Percentiles rank a stretch among this genome's conserved stretches.
These are phyloP conservation scores for Aspergillus funiculosus DNA, from an alignment of 495 filamentous ascomycete species.

Conservation along the genomic window DNA sequence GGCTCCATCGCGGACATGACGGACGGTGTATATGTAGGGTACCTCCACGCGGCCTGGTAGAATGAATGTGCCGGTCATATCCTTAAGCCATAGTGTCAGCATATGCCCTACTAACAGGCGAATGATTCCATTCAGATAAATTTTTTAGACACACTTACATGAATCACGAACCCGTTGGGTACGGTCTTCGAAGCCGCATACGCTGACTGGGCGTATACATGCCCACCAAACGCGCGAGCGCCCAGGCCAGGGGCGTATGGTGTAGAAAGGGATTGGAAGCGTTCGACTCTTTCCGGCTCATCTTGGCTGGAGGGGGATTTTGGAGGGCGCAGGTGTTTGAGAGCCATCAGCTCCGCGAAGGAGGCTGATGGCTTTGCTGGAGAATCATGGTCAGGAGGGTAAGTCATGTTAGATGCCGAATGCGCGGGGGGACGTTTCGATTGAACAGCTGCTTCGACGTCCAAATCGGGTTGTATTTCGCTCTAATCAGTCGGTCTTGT, in stretches of 20 bases:
- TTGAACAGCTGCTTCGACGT: too few species aligned
- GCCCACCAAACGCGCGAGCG: slow-evolving; percentile 52
- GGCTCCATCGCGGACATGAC: slow-evolving; percentile 48
- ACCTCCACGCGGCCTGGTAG: slow-evolving; percentile 44
- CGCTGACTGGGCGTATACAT: slow-evolving; percentile 62
- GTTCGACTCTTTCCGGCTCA: slow-evolving; percentile 28
- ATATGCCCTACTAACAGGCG: not conserved
- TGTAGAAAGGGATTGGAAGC: slow-evolving; percentile 28
- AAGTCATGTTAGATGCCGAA: too few species aligned
- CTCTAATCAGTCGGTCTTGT: too few species aligned
- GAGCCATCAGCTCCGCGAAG: slow-evolving; percentile 33
- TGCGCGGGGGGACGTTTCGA: too few species aligned
- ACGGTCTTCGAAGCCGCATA: slow-evolving; percentile 56
- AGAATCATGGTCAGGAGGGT: slow-evolving; percentile 4
- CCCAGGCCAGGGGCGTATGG: slow-evolving; percentile 31
- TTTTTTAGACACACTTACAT: slow-evolving; percentile 42
- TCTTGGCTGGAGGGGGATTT: not conserved
- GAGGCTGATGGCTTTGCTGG: slow-evolving; percentile 12
- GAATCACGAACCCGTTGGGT: slow-evolving; percentile 47
- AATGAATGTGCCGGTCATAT: slow-evolving; percentile 65
- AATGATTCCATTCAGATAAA: not conserved
- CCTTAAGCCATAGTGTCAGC: slow-evolving; percentile 36
- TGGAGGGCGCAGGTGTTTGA: slow-evolving; percentile 24
- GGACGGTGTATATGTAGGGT: slow-evolving; percentile 57
- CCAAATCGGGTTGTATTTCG: too few species aligned